Base-by-base conservation (phyloP, 1,139 yeast genomes). In the Saccharomyces hybrid region DNA sequence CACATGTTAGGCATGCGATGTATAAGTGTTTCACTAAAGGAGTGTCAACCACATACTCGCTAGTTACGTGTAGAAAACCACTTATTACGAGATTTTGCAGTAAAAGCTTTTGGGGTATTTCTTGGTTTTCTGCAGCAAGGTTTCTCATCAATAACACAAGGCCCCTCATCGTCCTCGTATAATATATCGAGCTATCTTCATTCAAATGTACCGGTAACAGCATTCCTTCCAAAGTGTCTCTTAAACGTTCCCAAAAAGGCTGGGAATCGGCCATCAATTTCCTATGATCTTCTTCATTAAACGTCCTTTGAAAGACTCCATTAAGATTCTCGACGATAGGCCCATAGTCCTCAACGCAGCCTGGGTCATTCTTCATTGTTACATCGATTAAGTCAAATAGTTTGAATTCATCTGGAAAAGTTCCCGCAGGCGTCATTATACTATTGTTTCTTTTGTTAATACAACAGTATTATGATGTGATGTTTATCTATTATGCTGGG, bases 121-220 rank as follows among this genome's bases (percentile, higher is more conserved):
- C 60, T 47, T 63, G 61, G 44, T 60, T 61, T 55, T 66, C 66
- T n/a, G 63, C 68, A 6, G 71, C 54, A 52, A 73, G 56, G 54
- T 73, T 74, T 34, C 75, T 60, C 12, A 69, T 68, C 27, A 73
- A 47, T 1, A 74, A 52, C 2, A 70, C 55, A 3, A 70, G 60
- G 1, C 75, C 77, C 48, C 75, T 61, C 5, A 65, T 32, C 2
- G 24, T 28, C 16, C 50, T 28, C 19, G 32, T 21, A 14, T 48
- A 48, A 7, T n/a, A 21, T 38, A 38, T 38, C 19, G 44, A 38
- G 44, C 44, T 38, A 38, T 16, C n/a, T 19, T 16, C 44, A 19
- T 38, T 38, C 12, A 38, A 38, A 8, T 26, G 4, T 19, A 3
- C 12, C 12, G 26, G 44, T 12, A 38, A 16, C 24, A 38, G 44